Percentiles rank a stretch among this genome's conserved stretches.
phyloP scores from a whole-genome alignment of 768 basidiomycete genomes.

The Rhodosporidiobolus sp. region DNA sequence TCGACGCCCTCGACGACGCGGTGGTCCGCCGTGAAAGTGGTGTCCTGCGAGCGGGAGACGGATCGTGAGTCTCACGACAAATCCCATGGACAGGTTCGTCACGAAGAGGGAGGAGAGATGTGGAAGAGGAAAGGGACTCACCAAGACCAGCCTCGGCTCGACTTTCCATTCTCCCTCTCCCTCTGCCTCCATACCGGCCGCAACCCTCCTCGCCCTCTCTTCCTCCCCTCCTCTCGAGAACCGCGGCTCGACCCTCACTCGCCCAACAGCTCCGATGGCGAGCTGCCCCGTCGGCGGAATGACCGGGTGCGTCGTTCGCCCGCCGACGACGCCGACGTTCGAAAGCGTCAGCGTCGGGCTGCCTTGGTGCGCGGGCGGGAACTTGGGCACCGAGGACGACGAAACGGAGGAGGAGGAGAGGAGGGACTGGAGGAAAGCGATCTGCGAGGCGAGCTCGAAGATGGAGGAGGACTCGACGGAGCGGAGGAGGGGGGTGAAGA shows the following conservation, averaged over 20 bases:
- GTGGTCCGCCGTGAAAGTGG: slow-evolving; percentile 85
- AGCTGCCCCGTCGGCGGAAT: slow-evolving; percentile 78
- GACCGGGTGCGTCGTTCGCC: slow-evolving; percentile 66
- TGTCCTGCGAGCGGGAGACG: slow-evolving; percentile 50
- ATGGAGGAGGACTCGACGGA: slow-evolving; percentile 51
- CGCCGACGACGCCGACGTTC: slow-evolving; percentile 75
- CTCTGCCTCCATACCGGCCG: slow-evolving; percentile 11
- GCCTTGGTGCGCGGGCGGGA: slow-evolving; percentile 13
- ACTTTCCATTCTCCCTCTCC: slow-evolving; percentile 62
- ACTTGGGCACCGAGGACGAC: slow-evolving; percentile 5
- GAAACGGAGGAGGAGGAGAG: slow-evolving; percentile 61
- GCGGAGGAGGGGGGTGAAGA: slow-evolving; percentile 74
- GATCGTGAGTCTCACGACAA: background rate
- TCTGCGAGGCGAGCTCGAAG: slow-evolving; percentile 58
- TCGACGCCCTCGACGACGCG: slow-evolving; percentile 85
- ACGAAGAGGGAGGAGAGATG: background rate
- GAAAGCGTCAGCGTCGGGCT: slow-evolving; percentile 71
- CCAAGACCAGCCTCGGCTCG: slow-evolving; percentile 49
- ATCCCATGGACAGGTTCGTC: too few species aligned
- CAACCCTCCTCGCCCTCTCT: slow-evolving; percentile 50
- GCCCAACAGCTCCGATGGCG: slow-evolving; percentile 76
- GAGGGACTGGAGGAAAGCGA: slow-evolving; percentile 61
- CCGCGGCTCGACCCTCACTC: slow-evolving; percentile 54
- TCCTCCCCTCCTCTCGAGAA: slow-evolving; percentile 4
- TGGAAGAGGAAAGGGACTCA: background rate